These are phyloP conservation scores for Podospora bellae-mahoneyi DNA, from an alignment of 495 filamentous ascomycete species.

Conservation along the genomic window DNA sequence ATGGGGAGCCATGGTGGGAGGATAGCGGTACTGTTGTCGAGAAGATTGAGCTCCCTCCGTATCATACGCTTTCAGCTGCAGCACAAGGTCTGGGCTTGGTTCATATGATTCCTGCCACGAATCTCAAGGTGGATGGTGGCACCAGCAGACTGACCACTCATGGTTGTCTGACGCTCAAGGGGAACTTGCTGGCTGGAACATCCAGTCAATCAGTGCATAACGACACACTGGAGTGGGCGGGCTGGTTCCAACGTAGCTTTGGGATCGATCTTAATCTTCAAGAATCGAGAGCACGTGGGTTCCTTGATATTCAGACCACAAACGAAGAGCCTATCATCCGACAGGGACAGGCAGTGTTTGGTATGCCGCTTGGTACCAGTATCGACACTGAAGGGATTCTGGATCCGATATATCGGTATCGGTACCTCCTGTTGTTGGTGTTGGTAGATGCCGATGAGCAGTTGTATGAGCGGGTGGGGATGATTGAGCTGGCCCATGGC, in stretches of 20 bases:
- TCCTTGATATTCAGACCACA: not conserved
- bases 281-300: not conserved
- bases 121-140: not conserved
- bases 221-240: not conserved
- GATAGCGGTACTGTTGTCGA: not conserved
- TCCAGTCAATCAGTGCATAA: not conserved
- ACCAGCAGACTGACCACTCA: not conserved
- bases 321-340: not conserved
- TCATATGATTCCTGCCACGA: not conserved
- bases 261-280: not conserved
- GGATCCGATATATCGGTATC: not conserved
- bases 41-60: not conserved
- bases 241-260: not conserved
- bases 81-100: not conserved
- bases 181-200: not conserved
- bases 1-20: not conserved
- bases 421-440: not conserved
- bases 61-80: not conserved
- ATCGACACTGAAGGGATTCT: not conserved
- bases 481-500: not conserved
- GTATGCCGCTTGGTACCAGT: not conserved
- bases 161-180: not conserved
- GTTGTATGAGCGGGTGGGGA: conserved; percentile 1
- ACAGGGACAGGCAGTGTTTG: not conserved
- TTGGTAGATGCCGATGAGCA: not conserved